Conservation (phyloP, 208 protist species). For the Trichomonas gallinae region DNA sequence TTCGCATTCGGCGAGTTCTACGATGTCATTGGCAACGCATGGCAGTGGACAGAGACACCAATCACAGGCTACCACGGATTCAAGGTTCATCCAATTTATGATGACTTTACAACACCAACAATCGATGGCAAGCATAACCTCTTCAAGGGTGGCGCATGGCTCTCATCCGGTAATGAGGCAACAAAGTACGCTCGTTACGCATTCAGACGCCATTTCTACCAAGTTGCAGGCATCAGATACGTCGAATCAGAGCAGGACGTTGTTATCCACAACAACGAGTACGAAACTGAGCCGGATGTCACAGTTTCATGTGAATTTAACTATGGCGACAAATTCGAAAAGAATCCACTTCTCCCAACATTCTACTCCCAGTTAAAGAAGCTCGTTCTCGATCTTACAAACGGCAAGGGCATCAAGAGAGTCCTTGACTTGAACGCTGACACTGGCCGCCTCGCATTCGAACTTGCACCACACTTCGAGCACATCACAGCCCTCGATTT, state of each 20-base stretch:
- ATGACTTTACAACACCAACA: slow-evolving; percentile 81
- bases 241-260: slow-evolving; percentile 53
- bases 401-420: neutral
- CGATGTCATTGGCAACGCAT: slow-evolving; percentile 79
- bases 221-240: slow-evolving; percentile 73
- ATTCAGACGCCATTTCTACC: slow-evolving; percentile 82
- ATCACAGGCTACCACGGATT: slow-evolving; percentile 70
- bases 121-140: slow-evolving; percentile 75
- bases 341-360: neutral
- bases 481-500: slow-evolving; percentile 37
- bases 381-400: neutral
- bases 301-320: neutral
- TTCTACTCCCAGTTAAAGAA: neutral
- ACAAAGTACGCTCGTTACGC: slow-evolving; percentile 68
- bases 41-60: slow-evolving; percentile 71
- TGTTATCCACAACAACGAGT: neutral
- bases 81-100: slow-evolving; percentile 70
- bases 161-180: slow-evolving; percentile 74
- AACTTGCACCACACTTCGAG: slow-evolving; percentile 38
- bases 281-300: neutral
- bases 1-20: slow-evolving; percentile 39
- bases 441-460: slow-evolving; percentile 42
- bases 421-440: slow-evolving; percentile 45
- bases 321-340: neutral
- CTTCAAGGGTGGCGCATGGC: slow-evolving; percentile 76